Evolutionary conservation across 2,329 filamentous ascomycete species (phyloP), one percentile per base, ranked within the genome.

Genomic region (Helotiales sp.): DNA sequence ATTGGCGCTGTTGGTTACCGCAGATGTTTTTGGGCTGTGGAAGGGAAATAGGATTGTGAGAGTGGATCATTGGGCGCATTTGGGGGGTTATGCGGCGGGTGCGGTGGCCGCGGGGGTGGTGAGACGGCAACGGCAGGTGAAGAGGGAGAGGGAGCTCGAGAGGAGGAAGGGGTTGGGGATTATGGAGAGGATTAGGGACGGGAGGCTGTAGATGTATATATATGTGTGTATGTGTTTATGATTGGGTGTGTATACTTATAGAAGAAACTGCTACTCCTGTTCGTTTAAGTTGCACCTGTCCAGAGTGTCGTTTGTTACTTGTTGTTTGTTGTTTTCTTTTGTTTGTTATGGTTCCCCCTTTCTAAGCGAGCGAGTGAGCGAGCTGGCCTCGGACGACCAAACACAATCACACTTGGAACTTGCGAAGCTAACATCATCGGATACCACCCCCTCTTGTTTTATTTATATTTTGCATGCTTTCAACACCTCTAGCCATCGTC

Each of bases 1-100:
- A 70, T 76, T 89, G 63, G 82, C 85, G 20, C 72, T 85, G 17
- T 82, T 84, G 11, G 71, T 86, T 45, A 85, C 87, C 72, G 71
- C 87, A 26, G 78, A 84, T 20, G n/a, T 82, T 78, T 8, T 73
- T 84, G 69, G 80, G 83, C 54, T 82, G 80, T 61, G 63, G 22
- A 69, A 62, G 49, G 45, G 34, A 20, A 64, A 57, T 6, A 54
- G 52, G 17, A 17, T 63, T 0, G 68, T 67, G 30, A 71, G 66
- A n/a, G 66, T 80, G 17, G 80, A 81, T 72, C 76, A 80, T 69
- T 75, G 75, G 61, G 76, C 78, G 6, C 80, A 81, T 77, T 50
- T 81, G 24, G 75, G 76, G 2, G 80, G 80, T 0, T 75, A 78
- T 68, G 52, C 70, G 20, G 67, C 73, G 30, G 80, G 79, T 2